Percentiles rank a stretch among this genome's conserved stretches.
Evolutionary conservation across 208 protist species (phyloP).

Genomic region (Leptomonas seymouri): DNA sequence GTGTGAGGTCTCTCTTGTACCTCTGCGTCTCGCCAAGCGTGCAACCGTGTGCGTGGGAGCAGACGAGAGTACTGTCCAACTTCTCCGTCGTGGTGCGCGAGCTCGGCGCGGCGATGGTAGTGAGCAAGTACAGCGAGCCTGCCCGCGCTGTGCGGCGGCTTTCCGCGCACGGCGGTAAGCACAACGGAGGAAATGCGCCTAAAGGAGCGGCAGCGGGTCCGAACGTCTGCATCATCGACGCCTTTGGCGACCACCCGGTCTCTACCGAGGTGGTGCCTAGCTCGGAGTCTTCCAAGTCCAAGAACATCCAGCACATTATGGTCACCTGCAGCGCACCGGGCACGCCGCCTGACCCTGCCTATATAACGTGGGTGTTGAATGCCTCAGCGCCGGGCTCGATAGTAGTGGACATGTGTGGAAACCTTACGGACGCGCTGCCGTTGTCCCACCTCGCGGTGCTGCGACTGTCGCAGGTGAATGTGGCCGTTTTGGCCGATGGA

Average conservation of each 20-base stretch:
- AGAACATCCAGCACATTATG: slow-evolving; percentile 39
- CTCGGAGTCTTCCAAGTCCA: slow-evolving; percentile 31
- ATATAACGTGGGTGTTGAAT: slow-evolving; percentile 49
- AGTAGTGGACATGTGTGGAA: slow-evolving; percentile 53
- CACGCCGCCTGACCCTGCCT: slow-evolving; percentile 39
- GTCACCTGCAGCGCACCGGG: slow-evolving; percentile 39
- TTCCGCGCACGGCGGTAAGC: slow-evolving; percentile 12
- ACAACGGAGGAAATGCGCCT: not conserved
- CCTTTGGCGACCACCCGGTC: slow-evolving; percentile 57
- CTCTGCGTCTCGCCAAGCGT: slow-evolving; percentile 75
- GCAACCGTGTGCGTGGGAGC: slow-evolving; percentile 72
- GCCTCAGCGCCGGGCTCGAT: slow-evolving; percentile 14
- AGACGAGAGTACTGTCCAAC: slow-evolving; percentile 35
- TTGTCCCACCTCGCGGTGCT: slow-evolving; percentile 41
- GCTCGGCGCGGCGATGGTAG: slow-evolving; percentile 45
- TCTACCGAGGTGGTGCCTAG: slow-evolving; percentile 41
- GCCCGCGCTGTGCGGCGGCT: slow-evolving; percentile 5
- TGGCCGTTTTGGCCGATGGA: slow-evolving; percentile 39
- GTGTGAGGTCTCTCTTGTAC: slow-evolving; percentile 50
- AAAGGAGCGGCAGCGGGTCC: slow-evolving; percentile 15
- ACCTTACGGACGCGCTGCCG: slow-evolving; percentile 40
- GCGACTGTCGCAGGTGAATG: slow-evolving; percentile 55
- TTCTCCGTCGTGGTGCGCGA: slow-evolving; percentile 68
- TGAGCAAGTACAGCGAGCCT: slow-evolving; percentile 37
- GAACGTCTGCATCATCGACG: slow-evolving; percentile 58